A percentile compares a stretch with the other conserved stretches of the same genome.
Conservation (phyloP, 1,284 basidiomycete genomes). For the Irpex sp. region DNA sequence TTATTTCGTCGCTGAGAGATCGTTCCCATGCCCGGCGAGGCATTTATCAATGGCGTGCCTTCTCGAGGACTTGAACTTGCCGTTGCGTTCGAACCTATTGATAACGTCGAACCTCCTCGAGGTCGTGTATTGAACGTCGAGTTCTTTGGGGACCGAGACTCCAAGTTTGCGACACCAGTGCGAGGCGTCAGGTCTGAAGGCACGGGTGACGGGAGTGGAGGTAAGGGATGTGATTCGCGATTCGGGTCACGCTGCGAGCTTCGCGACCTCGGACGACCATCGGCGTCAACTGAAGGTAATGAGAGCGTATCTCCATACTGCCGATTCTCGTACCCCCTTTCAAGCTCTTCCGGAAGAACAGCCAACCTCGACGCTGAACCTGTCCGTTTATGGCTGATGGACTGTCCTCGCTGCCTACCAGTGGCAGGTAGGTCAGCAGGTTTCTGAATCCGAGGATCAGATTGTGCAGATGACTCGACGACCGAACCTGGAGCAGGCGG, state of each 20-base stretch:
- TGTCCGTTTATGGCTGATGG: constrained; percentile 48
- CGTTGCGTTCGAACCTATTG: constrained; percentile 39
- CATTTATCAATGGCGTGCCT: constrained; percentile 45
- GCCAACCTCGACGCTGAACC: constrained; percentile 56
- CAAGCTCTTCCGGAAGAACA: constrained; percentile 59
- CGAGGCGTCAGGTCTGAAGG: constrained; percentile 32
- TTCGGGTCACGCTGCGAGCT: constrained; percentile 24
- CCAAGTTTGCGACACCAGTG: constrained; percentile 15
- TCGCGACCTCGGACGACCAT: constrained; percentile 20
- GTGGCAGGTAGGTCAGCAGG: constrained; percentile 30
- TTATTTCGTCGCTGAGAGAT: constrained; percentile 69
- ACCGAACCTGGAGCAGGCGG: constrained; percentile 53
- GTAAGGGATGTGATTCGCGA: constrained; percentile 61
- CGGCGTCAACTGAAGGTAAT: constrained; percentile 26
- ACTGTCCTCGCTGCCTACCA: constrained; percentile 42
- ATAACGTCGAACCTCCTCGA: constrained; percentile 47
- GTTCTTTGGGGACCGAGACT: constrained; percentile 22
- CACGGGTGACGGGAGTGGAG: constrained; percentile 57
- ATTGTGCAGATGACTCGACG: constrained; percentile 21
- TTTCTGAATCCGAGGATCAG: constrained; percentile 19
- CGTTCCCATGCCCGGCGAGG: constrained; percentile 58
- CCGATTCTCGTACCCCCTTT: background rate
- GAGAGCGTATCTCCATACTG: constrained; percentile 22
- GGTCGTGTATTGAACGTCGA: constrained; percentile 42
- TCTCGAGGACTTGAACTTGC: constrained; percentile 16